Evolutionary conservation across 768 basidiomycete species (phyloP).

Genomic region (Amanita molliuscula): DNA sequence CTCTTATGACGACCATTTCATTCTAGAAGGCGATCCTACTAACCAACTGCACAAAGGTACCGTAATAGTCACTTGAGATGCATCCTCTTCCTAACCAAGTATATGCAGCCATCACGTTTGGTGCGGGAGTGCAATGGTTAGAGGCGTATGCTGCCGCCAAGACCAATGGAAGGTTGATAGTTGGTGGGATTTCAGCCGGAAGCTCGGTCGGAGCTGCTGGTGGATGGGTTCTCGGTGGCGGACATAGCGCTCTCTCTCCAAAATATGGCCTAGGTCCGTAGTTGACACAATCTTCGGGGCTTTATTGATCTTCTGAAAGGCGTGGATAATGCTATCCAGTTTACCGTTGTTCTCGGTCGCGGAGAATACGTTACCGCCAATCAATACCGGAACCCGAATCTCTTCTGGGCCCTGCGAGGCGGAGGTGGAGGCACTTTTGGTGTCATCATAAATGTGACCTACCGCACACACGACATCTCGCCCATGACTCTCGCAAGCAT

Average conservation of each 20-base stretch:
- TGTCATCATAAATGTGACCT: constrained; percentile 36
- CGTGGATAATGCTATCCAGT: constrained; percentile 37
- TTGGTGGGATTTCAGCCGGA: constrained; percentile 31
- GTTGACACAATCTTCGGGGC: background rate
- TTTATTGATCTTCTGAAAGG: constrained; percentile 15
- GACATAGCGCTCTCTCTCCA: constrained; percentile 9
- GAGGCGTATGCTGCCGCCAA: constrained; percentile 31
- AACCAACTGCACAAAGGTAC: background rate
- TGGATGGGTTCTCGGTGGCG: constrained; percentile 39
- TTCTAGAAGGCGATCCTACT: background rate
- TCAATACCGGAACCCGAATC: constrained; percentile 26
- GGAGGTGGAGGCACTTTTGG: constrained; percentile 43
- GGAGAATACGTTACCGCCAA: constrained; percentile 31
- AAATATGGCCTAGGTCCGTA: background rate
- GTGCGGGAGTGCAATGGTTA: constrained; percentile 35
- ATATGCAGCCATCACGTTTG: constrained; percentile 19
- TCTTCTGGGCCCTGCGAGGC: constrained; percentile 19
- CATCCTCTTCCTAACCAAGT: background rate
- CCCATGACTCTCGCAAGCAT: constrained; percentile 6
- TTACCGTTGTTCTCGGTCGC: constrained; percentile 30
- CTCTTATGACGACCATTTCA: background rate
- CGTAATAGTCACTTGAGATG: background rate
- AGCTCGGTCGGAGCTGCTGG: constrained; percentile 38
- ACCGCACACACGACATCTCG: constrained; percentile 26
- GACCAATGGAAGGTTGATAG: constrained; percentile 25